A percentile compares a stretch with the other conserved stretches of the same genome.
phyloP scores from a whole-genome alignment of 2,329 filamentous ascomycete genomes.

The Neoarthrinium moseri region DNA sequence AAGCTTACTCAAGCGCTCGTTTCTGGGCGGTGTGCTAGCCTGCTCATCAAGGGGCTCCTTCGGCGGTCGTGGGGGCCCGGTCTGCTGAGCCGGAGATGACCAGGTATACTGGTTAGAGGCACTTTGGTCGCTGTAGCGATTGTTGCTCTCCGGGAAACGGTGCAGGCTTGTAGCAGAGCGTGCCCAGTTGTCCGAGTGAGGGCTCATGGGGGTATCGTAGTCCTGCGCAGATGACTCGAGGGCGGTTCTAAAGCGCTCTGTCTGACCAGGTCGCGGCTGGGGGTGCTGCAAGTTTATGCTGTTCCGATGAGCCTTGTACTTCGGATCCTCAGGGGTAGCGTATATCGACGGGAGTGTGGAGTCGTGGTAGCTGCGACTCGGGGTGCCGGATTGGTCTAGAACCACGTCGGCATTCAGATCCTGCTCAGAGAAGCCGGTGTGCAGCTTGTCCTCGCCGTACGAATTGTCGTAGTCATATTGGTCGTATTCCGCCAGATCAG shows the following conservation, averaged over 20 bases:
- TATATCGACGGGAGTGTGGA: constrained; percentile 52
- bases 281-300: constrained; percentile 78
- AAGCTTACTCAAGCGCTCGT: constrained; percentile 48
- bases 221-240: constrained; percentile 72
- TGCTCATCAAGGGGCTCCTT: constrained; percentile 56
- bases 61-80: constrained; percentile 56
- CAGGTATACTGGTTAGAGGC: constrained; percentile 41
- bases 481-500: constrained; percentile 69
- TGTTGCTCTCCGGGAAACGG: constrained; percentile 46
- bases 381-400: constrained; percentile 15
- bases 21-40: constrained; percentile 44
- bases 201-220: constrained; percentile 61
- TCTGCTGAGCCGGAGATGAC: constrained; percentile 39
- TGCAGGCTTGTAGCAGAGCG: constrained; percentile 59
- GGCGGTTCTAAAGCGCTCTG: constrained; percentile 70
- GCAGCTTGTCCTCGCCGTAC: constrained; percentile 61
- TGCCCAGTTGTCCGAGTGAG: constrained; percentile 61
- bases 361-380: constrained; percentile 23
- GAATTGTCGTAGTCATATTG: constrained; percentile 55
- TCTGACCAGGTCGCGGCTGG: constrained; percentile 72
- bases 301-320: constrained; percentile 80
- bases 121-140: constrained; percentile 49
- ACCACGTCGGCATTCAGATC: constrained; percentile 36
- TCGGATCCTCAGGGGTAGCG: constrained; percentile 65
- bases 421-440: constrained; percentile 54